A percentile compares a stretch with the other conserved stretches of the same genome.
These are phyloP conservation scores for Ramichloridium luteum DNA, from an alignment of 2,329 filamentous ascomycete genomes.

Conservation along the genomic window DNA sequence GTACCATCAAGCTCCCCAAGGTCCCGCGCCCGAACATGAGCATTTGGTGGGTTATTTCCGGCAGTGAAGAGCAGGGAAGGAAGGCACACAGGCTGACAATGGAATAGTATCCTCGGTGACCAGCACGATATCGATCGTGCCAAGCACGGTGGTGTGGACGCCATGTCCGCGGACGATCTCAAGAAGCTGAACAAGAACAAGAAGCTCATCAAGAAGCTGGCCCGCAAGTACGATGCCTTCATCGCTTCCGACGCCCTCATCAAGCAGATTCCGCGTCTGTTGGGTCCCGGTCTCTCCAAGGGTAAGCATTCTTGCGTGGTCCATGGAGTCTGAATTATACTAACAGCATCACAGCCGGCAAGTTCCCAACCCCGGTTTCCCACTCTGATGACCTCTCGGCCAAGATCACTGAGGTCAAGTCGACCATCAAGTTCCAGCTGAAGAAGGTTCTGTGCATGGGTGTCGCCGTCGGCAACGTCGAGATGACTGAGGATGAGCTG, in stretches of 20 bases:
- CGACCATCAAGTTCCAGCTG: conserved; percentile 99
- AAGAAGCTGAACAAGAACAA: conserved; percentile 99
- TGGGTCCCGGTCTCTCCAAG: conserved; percentile 97
- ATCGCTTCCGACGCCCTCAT: conserved; percentile 93
- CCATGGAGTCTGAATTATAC: no score
- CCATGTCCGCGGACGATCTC: conserved; percentile 96
- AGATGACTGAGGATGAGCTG: conserved; percentile 91
- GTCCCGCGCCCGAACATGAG: conserved; percentile 84
- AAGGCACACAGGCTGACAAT: conserved; percentile 18
- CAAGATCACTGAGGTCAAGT: conserved; percentile 99
- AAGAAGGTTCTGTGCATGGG: conserved; percentile 99
- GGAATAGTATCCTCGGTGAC: conserved; percentile 63
- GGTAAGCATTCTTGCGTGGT: conserved; percentile 48
- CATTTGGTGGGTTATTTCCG: conserved; percentile 70
- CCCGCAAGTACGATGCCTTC: conserved; percentile 99
- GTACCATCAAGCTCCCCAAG: conserved; percentile 89
- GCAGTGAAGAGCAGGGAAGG: conserved; percentile 1
- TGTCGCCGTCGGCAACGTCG: conserved; percentile 97
- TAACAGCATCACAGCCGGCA: conserved; percentile 63
- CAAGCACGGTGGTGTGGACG: conserved; percentile 96
- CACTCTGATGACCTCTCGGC: conserved; percentile 84
- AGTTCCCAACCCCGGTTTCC: conserved; percentile 98
- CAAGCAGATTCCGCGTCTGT: conserved; percentile 99
- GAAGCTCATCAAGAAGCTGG: conserved; percentile 99
- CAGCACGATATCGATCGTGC: conserved; percentile 99